A percentile compares a stretch with the other conserved stretches of the same genome.
These are phyloP conservation scores for Quercus gilva DNA, from an alignment of 306 rosid species.

Conservation along the genomic window DNA sequence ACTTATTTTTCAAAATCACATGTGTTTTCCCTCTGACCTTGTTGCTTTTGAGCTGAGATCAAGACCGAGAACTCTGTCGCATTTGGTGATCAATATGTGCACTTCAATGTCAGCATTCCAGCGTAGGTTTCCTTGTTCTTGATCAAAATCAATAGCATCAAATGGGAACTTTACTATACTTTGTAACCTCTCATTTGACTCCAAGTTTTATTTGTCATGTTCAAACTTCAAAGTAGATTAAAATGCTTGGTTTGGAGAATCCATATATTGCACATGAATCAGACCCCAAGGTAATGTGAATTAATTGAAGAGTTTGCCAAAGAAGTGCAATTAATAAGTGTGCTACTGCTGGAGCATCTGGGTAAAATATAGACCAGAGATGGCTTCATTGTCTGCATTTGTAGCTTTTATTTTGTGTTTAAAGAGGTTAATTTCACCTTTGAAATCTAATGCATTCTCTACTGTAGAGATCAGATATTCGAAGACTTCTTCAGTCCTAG, in stretches of 20 bases:
- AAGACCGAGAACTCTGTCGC: constrained; percentile 57
- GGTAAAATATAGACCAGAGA: too few relatives aligned
- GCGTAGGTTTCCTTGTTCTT: constrained; percentile 34
- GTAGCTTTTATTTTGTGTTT: not conserved
- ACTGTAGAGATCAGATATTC: constrained; percentile 56
- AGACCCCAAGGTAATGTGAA: constrained; percentile 71
- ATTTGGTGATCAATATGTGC: constrained; percentile 85
- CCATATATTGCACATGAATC: constrained; percentile 40
- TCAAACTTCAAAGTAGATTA: not conserved
- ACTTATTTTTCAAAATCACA: too few relatives aligned
- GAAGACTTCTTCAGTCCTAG: constrained; percentile 61
- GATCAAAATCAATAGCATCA: not conserved
- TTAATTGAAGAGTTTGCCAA: constrained; percentile 84
- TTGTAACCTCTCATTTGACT: not conserved
- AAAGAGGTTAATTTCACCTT: not conserved
- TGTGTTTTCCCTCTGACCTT: not conserved
- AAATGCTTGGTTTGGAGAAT: constrained; percentile 1
- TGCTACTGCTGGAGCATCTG: constrained; percentile 49
- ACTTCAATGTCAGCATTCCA: constrained; percentile 86
- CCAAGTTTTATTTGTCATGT: not conserved
- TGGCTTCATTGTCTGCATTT: not conserved
- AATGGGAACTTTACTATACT: not conserved
- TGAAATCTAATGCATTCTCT: constrained; percentile 21
- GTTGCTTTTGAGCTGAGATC: constrained; percentile 47
- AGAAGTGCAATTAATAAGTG: too few relatives aligned